These are phyloP conservation scores for Citrus sp. DNA, from an alignment of 345 rosid species.

Conservation along the genomic window DNA sequence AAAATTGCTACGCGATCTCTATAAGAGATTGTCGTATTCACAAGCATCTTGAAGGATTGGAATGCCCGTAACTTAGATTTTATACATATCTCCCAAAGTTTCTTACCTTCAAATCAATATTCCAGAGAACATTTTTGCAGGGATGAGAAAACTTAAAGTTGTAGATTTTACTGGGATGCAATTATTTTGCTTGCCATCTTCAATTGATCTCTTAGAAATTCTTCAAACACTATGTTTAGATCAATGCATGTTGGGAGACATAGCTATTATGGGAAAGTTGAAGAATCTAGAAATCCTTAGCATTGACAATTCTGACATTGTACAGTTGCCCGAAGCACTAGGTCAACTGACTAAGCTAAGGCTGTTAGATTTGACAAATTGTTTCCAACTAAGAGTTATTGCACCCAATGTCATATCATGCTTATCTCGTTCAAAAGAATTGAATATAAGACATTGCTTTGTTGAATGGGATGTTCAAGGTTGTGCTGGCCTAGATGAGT, in stretches of 20 bases:
- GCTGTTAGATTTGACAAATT: constrained; percentile 9
- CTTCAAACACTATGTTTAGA: neutral
- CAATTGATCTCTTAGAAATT: neutral
- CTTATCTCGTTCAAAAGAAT: constrained; percentile 8
- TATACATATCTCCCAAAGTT: neutral
- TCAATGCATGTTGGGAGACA: neutral
- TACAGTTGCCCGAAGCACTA: neutral
- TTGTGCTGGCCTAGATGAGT: constrained; percentile 11
- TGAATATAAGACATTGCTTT: too few relatives aligned
- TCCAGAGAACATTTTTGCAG: neutral
- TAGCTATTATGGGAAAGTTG: neutral
- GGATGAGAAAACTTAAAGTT: neutral
- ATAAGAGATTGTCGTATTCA: neutral
- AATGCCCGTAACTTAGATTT: neutral
- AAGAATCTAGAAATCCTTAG: neutral
- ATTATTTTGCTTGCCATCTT: neutral
- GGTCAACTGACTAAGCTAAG: neutral
- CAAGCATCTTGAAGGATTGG: constrained; percentile 2
- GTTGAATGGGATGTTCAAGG: neutral
- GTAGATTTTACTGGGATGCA: neutral
- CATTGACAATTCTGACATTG: neutral
- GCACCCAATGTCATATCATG: constrained; percentile 5
- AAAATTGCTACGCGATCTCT: neutral
- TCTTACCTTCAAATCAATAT: neutral
- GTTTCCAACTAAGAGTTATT: neutral